These are phyloP conservation scores for Xanthoconium purpureum DNA, from an alignment of 768 basidiomycete species.

Conservation along the genomic window DNA sequence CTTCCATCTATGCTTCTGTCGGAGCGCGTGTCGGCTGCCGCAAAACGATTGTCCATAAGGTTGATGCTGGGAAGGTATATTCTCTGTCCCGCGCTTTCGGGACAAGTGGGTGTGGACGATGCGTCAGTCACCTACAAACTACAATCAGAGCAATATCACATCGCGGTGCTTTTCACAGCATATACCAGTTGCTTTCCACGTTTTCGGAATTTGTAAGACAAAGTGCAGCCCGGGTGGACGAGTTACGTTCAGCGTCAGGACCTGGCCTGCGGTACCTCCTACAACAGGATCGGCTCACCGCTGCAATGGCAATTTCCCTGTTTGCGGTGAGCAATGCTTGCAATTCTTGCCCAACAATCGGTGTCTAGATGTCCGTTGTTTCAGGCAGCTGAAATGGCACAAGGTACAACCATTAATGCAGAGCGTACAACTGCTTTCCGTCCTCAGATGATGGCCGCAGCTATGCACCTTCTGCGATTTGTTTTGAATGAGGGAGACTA, in stretches of 20 bases:
- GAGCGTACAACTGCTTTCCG: constrained; percentile 31
- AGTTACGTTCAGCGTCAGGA: constrained; percentile 3
- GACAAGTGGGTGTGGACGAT: constrained; percentile 11
- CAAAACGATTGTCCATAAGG: constrained; percentile 55
- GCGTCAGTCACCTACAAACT: constrained; percentile 16
- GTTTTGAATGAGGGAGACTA: constrained; percentile 34
- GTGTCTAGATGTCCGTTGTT: neutral
- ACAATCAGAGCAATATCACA: neutral
- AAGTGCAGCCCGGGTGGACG: constrained; percentile 15
- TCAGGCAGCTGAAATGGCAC: constrained; percentile 24
- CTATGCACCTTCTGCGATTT: constrained; percentile 45
- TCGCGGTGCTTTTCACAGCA: constrained; percentile 6
- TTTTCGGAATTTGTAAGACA: constrained; percentile 22
- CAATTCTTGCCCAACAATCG: neutral
- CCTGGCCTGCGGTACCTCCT: constrained; percentile 8
- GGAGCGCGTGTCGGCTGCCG: constrained; percentile 52
- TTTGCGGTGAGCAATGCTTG: constrained; percentile 31
- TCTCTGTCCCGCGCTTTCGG: constrained; percentile 39
- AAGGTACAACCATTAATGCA: neutral
- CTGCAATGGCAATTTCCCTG: constrained; percentile 37
- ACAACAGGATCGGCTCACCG: constrained; percentile 29
- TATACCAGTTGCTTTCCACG: constrained; percentile 11
- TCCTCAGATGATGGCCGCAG: constrained; percentile 44
- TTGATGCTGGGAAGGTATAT: constrained; percentile 57
- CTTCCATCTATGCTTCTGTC: constrained; percentile 47